Evolutionary conservation across 495 filamentous ascomycete species (phyloP), one percentile per base, ranked within the genome.

Genomic region (Penicillium argentinense): DNA sequence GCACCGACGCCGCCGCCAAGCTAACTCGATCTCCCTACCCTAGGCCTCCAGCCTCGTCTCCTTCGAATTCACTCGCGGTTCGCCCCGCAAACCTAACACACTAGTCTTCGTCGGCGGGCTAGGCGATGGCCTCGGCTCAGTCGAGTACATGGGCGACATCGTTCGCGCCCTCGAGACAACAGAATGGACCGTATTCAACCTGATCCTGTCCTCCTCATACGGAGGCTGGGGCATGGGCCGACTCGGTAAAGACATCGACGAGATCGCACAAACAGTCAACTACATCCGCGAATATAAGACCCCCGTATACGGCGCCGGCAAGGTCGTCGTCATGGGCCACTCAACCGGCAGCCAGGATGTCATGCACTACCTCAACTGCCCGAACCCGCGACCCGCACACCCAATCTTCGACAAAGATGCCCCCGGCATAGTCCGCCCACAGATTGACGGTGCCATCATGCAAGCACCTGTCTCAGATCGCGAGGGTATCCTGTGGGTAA

Each of bases 321-420:
- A 59, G 30, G 52, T 68, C 9, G 62, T 62, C 6, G 41, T 67
- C 9, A 67, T 97, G 77, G 92, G 92, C 13, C 88, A 95, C 52
- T 90, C 85, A 11, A 88, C 84, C 0, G 92, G 92, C 0, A 87
- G 86, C 45, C 92, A 95, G 71, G 89, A 92, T 57, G 81, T 86
- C 32, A 75, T 96, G 72, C 81, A 87, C 45, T 95, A 91, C 55
- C 64, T 87, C 13, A 62, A 60, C 25, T 56, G 57, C 21, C 59
- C 60, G 5, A 68, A 66, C 22, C 69, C 69, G 1, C 64, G 68
- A 51, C 56, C 39, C 9, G 47, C 47, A 40, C 54, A 63, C 12
- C 65, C 65, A 0, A 45, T 58, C 5, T 66, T 73, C 25, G 69
- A 73, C 27, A 41, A 53, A 1, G 37, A 53, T 6, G 58, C 64